Evolutionary conservation across 805 yeast genomes (phyloP).

Genomic region (Metahyphopichia silvanorum): DNA sequence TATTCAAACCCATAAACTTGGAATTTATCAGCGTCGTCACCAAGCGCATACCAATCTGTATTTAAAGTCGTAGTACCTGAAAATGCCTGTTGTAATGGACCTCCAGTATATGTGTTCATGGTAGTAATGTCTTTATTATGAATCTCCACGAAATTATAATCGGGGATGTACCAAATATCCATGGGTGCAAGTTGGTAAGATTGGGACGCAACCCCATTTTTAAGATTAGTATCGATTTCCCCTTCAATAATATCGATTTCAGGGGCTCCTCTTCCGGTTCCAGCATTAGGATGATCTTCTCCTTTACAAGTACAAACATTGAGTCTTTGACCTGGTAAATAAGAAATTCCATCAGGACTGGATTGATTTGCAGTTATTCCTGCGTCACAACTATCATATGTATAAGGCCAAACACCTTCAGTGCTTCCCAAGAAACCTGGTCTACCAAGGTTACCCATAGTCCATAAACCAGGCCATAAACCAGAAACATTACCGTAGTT

Average conservation of each 20-base stretch:
- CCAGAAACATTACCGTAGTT: conserved; percentile 36
- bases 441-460: conserved; percentile 39
- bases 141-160: conserved; percentile 74
- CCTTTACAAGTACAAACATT: conserved; percentile 34
- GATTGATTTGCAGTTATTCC: conserved; percentile 42
- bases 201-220: conserved; percentile 78
- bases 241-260: conserved; percentile 93
- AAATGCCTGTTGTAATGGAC: conserved; percentile 90
- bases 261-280: conserved; percentile 39
- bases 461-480: conserved; percentile 42
- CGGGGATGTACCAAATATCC: conserved; percentile 93
- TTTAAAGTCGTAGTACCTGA: conserved; percentile 80
- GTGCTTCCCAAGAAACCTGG: conserved; percentile 36
- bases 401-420: conserved; percentile 41
- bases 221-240: conserved; percentile 54
- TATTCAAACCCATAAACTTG: conserved; percentile 81
- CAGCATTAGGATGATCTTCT: conserved; percentile 36
- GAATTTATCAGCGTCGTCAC: conserved; percentile 48
- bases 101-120: conserved; percentile 89
- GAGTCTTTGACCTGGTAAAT: conserved; percentile 36
- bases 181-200: conserved; percentile 90
- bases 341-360: conserved; percentile 39
- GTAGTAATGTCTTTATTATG: conserved; percentile 65
- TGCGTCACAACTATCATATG: conserved; percentile 37
- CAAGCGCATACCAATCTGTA: conserved; percentile 75